Evolutionary conservation across 2,329 filamentous ascomycete genomes (phyloP), one percentile per base, ranked within the genome.

Genomic region (Alternaria consortialis): DNA sequence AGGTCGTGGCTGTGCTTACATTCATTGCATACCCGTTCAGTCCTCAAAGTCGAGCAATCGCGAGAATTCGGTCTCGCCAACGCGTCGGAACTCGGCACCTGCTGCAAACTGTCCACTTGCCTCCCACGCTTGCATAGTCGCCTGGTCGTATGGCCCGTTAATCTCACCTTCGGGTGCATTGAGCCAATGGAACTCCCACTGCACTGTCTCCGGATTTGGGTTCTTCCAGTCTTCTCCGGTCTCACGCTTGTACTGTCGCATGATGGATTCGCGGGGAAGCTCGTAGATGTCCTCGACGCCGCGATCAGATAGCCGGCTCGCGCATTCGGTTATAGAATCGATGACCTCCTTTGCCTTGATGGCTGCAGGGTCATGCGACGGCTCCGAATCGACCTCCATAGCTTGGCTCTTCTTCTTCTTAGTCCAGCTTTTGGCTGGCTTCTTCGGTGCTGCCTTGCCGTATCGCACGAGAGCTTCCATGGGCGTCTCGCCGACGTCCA

Each of bases 101-200:
- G 95, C 90, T 12, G 89, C 91, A 79, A 99, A 99, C 77, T 98
- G 98, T 3, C 95, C 95, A 25, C 93, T 93, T 64, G 92, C 88
- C 68, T 91, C 88, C 95, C 95, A 99, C 2, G 92, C 91, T 71
- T 89, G 87, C 95, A 99, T 98, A 37, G 90, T 94, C 5, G 85
- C 78, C 7, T 86, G 87, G 74, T 97, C 93, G 77, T 93, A 99
- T 0, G 95, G 94, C 0, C 95, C 95, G 78, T 99, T 93, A 59
- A 87, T 86, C 48, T 87, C 86, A 11, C 87, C 92, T 73, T 97
- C 94, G 40, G 93, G 86, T 17, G 92, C 92, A 76, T 97, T 93
- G 39, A 88, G 90, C 95, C 95, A 99, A 60, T 92, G 87, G 77
- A 93, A 99, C 79, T 98, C 92, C 94, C 94, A 99, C 84, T 87